phyloP scores from a whole-genome alignment of 2,329 filamentous ascomycete genomes.

The Trichoderma citrinoviride region DNA sequence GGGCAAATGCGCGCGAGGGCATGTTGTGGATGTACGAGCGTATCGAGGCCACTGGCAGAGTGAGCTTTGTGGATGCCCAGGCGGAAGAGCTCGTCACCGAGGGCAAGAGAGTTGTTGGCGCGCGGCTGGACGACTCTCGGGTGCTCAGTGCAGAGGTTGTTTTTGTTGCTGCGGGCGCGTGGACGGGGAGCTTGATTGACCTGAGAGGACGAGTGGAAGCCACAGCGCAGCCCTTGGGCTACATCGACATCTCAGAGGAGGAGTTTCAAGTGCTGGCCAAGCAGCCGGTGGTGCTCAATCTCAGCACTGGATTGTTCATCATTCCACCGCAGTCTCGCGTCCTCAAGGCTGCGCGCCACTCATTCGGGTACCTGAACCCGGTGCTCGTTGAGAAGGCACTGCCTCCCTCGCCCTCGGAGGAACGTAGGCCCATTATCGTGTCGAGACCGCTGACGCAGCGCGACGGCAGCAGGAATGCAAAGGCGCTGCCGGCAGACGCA shows the following conservation, averaged over 20 bases:
- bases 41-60: conserved; percentile 54
- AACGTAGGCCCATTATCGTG: conserved; percentile 33
- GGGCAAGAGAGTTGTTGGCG: conserved; percentile 53
- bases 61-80: conserved; percentile 53
- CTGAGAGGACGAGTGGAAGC: conserved; percentile 72
- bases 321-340: conserved; percentile 62
- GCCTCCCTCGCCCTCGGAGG: conserved; percentile 31
- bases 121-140: conserved; percentile 36
- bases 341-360: conserved; percentile 70
- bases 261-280: conserved; percentile 65
- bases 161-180: conserved; percentile 81
- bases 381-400: conserved; percentile 37
- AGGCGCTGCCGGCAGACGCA: conserved; percentile 58
- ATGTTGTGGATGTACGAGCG: conserved; percentile 62
- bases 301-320: conserved; percentile 69
- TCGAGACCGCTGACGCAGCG: conserved; percentile 39
- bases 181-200: conserved; percentile 77
- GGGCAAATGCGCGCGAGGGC: conserved; percentile 72
- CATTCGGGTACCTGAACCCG: conserved; percentile 64
- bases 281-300: conserved; percentile 71
- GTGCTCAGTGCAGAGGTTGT: conserved; percentile 63
- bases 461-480: conserved; percentile 38
- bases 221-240: conserved; percentile 78
- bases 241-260: conserved; percentile 67
- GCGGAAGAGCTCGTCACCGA: conserved; percentile 44